phyloP scores from a whole-genome alignment of 306 rosid species.

The Lathyrus sativus region DNA sequence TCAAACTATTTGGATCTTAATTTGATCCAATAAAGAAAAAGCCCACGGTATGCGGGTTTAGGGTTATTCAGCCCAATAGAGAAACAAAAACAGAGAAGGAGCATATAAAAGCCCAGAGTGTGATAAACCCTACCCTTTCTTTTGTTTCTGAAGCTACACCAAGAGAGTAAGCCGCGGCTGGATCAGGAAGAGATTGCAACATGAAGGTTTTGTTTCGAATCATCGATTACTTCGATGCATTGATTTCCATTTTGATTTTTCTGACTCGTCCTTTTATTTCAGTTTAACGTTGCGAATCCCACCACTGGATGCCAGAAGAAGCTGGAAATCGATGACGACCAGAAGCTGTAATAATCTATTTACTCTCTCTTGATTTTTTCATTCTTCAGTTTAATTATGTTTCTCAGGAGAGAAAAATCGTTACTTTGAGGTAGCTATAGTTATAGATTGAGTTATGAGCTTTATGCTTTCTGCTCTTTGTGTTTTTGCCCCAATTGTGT shows the following conservation, averaged over 20 bases:
- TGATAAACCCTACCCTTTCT: slow-evolving; percentile 27
- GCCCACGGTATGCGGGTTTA: background rate
- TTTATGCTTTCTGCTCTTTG: background rate
- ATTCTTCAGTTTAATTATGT: background rate
- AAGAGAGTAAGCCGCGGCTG: slow-evolving; percentile 13
- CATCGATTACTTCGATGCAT: background rate
- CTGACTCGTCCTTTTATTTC: background rate
- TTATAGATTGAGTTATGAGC: background rate
- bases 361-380: background rate
- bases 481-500: background rate
- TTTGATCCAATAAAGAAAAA: background rate
- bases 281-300: slow-evolving; percentile 45
- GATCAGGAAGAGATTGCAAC: slow-evolving; percentile 19
- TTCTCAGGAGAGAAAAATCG: background rate
- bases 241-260: background rate
- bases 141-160: background rate
- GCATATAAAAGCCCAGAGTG: slow-evolving; percentile 15
- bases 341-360: slow-evolving; percentile 41
- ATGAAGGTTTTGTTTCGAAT: slow-evolving; percentile 38
- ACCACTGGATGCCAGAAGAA: slow-evolving; percentile 49
- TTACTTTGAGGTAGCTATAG: background rate
- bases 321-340: slow-evolving; percentile 45
- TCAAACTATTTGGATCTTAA: too few species aligned
- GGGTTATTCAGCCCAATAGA: background rate
- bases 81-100: slow-evolving; percentile 3